phyloP scores from a whole-genome alignment of 257 asterid genomes.

The Lavandula angustifolia region DNA sequence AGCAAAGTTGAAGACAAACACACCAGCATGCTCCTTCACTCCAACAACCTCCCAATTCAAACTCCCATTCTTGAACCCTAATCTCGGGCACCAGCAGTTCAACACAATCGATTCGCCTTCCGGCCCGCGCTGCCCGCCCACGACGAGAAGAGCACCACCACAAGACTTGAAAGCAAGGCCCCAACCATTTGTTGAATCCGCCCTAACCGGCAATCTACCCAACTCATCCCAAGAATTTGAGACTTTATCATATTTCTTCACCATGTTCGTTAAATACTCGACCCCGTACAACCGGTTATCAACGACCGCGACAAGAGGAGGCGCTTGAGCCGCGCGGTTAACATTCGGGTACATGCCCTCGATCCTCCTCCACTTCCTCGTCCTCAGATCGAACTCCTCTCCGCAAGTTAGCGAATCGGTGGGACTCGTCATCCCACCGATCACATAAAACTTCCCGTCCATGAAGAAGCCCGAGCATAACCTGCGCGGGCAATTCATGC shows the following conservation, averaged over 20 bases:
- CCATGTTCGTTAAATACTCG: conserved; percentile 80
- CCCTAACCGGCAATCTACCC: conserved; percentile 86
- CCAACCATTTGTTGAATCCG: conserved; percentile 87
- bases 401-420: conserved; percentile 75
- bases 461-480: conserved; percentile 84
- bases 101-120: conserved; percentile 85
- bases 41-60: conserved; percentile 77
- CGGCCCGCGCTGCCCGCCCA: conserved; percentile 90
- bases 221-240: conserved; percentile 64
- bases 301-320: conserved; percentile 92
- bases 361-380: conserved; percentile 75
- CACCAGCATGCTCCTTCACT: conserved; percentile 82
- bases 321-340: conserved; percentile 83
- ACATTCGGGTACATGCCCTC: conserved; percentile 84
- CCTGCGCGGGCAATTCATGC: conserved; percentile 82
- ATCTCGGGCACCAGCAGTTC: conserved; percentile 69
- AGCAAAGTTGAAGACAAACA: conserved; percentile 85
- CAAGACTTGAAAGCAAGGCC: conserved; percentile 88
- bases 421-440: conserved; percentile 81
- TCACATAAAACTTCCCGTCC: conserved; percentile 76
- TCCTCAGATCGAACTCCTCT: conserved; percentile 72
- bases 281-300: conserved; percentile 69
- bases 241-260: conserved; percentile 65
- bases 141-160: conserved; percentile 69
- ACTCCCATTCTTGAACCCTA: conserved; percentile 52